Percentiles rank a stretch among this genome's conserved stretches.
Evolutionary conservation across 1,284 basidiomycete species (phyloP).

Genomic region (Sphaerobolus stellatus): DNA sequence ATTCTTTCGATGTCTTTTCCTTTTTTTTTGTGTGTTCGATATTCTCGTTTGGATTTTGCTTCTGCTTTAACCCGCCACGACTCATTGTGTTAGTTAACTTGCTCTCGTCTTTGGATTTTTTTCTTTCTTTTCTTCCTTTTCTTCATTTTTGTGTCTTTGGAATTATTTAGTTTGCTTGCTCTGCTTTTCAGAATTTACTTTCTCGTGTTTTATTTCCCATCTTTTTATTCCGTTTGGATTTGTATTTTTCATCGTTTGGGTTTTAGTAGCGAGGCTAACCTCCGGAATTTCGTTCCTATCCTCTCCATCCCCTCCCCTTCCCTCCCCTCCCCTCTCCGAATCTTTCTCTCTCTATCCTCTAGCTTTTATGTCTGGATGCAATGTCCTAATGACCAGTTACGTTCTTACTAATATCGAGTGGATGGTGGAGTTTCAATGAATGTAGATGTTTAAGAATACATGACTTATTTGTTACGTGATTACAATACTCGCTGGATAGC

Average conservation of each 20-base stretch:
- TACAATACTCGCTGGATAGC: no score
- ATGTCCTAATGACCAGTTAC: no score
- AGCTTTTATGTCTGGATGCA: no score
- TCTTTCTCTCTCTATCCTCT: no score
- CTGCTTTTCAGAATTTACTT: neutral
- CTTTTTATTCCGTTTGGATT: neutral
- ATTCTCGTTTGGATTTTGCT: neutral
- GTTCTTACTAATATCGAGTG: no score
- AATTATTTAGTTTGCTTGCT: neutral
- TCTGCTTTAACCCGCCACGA: constrained; percentile 4
- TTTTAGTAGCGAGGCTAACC: neutral
- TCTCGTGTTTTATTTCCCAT: neutral
- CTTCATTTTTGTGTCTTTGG: neutral
- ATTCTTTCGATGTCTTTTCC: constrained; percentile 1
- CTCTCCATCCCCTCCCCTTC: neutral
- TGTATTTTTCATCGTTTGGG: neutral
- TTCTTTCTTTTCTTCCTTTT: neutral
- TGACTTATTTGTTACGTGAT: no score
- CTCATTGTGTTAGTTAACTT: neutral
- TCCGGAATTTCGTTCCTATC: neutral
- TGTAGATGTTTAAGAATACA: no score
- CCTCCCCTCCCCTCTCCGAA: no score
- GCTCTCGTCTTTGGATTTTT: constrained; percentile 3
- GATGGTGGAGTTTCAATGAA: no score
- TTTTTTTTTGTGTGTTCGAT: constrained; percentile 5